phyloP scores from a whole-genome alignment of 305 asterid species.

The Galium porrigens region DNA sequence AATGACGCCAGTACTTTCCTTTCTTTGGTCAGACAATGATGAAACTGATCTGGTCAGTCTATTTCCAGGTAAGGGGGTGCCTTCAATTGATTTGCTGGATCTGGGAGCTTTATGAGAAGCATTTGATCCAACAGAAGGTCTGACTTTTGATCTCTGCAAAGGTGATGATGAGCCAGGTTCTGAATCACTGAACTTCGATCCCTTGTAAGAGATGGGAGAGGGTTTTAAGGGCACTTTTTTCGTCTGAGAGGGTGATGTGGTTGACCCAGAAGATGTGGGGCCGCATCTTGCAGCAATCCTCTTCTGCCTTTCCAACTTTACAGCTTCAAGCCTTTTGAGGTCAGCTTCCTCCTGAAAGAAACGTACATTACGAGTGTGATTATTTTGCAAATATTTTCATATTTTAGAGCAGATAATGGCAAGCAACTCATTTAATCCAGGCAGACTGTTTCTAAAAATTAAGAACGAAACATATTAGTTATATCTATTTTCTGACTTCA shows the following conservation, averaged over 20 bases:
- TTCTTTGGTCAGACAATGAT: slow-evolving; percentile 56
- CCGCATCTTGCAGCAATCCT: slow-evolving; percentile 70
- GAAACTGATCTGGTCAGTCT: slow-evolving; percentile 62
- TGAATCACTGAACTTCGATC: slow-evolving; percentile 81
- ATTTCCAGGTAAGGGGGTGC: slow-evolving; percentile 38
- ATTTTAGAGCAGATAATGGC: background rate
- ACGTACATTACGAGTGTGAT: background rate
- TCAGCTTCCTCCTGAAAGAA: slow-evolving; percentile 68
- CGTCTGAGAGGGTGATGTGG: slow-evolving; percentile 30
- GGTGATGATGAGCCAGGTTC: slow-evolving; percentile 92
- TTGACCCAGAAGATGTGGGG: slow-evolving; percentile 35
- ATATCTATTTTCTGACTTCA: background rate
- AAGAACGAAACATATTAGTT: background rate
- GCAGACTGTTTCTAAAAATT: background rate
- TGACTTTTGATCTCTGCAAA: slow-evolving; percentile 80
- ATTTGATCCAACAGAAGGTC: slow-evolving; percentile 42
- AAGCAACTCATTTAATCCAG: background rate
- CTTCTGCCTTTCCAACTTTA: slow-evolving; percentile 76
- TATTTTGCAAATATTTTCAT: slow-evolving; percentile 5
- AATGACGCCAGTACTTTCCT: slow-evolving; percentile 34
- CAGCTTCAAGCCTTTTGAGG: slow-evolving; percentile 55
- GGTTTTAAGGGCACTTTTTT: slow-evolving; percentile 53
- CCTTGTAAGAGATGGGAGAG: slow-evolving; percentile 51
- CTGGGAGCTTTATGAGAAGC: slow-evolving; percentile 38
- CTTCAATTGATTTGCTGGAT: slow-evolving; percentile 43